Conservation (phyloP, 116 monocot species). For the Cymodocea nodosa region DNA sequence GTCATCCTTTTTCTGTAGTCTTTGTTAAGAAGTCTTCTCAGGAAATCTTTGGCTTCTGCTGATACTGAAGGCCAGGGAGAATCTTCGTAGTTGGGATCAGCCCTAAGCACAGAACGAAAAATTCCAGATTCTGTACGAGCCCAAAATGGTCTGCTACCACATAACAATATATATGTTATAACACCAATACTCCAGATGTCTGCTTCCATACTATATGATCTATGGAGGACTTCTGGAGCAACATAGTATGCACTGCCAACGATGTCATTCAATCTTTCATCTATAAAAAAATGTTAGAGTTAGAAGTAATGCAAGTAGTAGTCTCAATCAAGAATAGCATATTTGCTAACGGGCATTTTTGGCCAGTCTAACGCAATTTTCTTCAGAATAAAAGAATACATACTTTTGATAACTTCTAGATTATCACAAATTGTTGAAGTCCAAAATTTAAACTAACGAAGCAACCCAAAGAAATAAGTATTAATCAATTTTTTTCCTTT, state of each 20-base stretch:
- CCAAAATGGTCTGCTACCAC: constrained; percentile 98
- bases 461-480: too few relatives aligned
- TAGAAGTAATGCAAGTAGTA: neutral
- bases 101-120: constrained; percentile 82
- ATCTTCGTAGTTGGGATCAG: constrained; percentile 90
- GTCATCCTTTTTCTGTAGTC: constrained; percentile 98
- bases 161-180: constrained; percentile 88
- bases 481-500: too few relatives aligned
- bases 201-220: constrained; percentile 85
- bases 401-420: too few relatives aligned
- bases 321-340: too few relatives aligned
- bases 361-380: too few relatives aligned
- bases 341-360: too few relatives aligned
- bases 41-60: constrained; percentile 82
- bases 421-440: too few relatives aligned
- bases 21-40: constrained; percentile 84
- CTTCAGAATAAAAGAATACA: too few relatives aligned
- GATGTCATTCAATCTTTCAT: constrained; percentile 95
- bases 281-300: constrained; percentile 18
- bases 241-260: constrained; percentile 55
- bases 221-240: constrained; percentile 94
- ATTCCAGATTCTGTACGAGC: constrained; percentile 98
- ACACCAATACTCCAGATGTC: constrained; percentile 99
- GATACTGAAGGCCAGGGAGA: constrained; percentile 88
- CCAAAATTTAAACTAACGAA: too few relatives aligned